Evolutionary conservation across 768 basidiomycete genomes (phyloP), one percentile per base, ranked within the genome.

Genomic region (Coprinellus micaceus): DNA sequence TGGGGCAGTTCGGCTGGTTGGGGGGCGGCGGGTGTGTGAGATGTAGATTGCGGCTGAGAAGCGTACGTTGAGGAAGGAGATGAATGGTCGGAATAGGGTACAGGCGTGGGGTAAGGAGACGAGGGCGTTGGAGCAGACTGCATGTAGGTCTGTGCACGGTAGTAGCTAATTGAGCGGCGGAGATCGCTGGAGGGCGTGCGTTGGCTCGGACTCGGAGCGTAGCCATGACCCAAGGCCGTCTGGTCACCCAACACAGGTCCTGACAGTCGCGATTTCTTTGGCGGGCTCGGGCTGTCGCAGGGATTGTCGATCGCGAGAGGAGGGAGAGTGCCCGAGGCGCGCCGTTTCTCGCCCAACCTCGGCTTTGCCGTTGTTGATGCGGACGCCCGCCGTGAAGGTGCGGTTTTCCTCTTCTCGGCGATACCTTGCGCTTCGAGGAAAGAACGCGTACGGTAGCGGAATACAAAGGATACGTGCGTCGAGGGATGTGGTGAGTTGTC

Each of bases 381-480:
- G 6, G n/a, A n/a, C n/a, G n/a, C n/a, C n/a, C 13, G 25, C 15
- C 26, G 2, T 30, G 25, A 21, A 6, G 63, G 46, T 1, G 67
- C 30, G 22, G 61, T 59, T 6, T 56, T 60, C n/a, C 54, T 58
- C 24, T 62, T 61, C 45, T 75, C 70, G 0, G 77, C 71, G 43
- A 84, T 84, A 2, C 82, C 80, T 66, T 83, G 82, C 26, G 75
- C 64, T 58, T 75, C 71, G 47, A 83, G 64, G 56, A 81, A 83
- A 39, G 78, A 82, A 54, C 67, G 71, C 36, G 82, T 73, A 24
- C 84, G 73, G 66, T 89, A 89, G 39, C 83, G 75, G 65, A 89
- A 90, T 2, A 81, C 72, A 63, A 89, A 89, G 15, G 83, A 81
- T 24, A 87, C 83, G 53, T 78, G 81, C n/a, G 84, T 80, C 37